Evolutionary conservation across 176 grass and related monocot genomes (phyloP), one percentile per base, ranked within the genome.

Genomic region (Carex pumila): DNA sequence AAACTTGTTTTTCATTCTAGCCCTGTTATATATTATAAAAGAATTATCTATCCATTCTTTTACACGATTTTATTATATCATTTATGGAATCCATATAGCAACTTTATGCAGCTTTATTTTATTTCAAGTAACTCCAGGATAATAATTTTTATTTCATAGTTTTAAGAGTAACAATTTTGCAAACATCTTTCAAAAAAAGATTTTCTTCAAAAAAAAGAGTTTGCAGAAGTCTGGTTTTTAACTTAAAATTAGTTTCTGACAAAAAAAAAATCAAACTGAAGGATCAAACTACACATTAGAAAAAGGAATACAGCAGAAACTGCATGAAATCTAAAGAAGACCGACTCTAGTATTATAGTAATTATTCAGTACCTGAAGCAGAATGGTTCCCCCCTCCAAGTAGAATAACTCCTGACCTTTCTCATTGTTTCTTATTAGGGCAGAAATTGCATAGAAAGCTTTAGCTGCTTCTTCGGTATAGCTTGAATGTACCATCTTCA

Each of bases 401-500:
- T 66, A 49, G 85, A 99, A 93, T 56, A 88, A 30, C 61, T 92
- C 85, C 73, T 95, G 93, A n/a, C 93, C 91, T 89, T 85, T 85
- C 64, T 88, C 81, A 72, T 93, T 95, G n/a, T 95, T 69, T 85
- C 91, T 88, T 70, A 95, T 91, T 81, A 99, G 86, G 77, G 96
- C 83, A 80, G 93, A 93, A 87, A 95, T 92, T 53, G 93, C 87
- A 83, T 99, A 95, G 50, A 98, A 81, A 54, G 91, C 93, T 84
- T 95, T 99, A 32, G 89, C 60, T 49, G 93, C 88, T 92, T 95
- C 96, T 83, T 93, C 89, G 54, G 79, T 57, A 60, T 87, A 92
- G 54, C 69, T 93, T 13, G 93, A 95, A 85, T 92, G 84, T 7
- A 94, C 91, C 96, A 99, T 95, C 85, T 95, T 93, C 85, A 93